These are phyloP conservation scores for Sugiyamaella valdiviana DNA, from an alignment of 805 yeast genomes.

Conservation along the genomic window DNA sequence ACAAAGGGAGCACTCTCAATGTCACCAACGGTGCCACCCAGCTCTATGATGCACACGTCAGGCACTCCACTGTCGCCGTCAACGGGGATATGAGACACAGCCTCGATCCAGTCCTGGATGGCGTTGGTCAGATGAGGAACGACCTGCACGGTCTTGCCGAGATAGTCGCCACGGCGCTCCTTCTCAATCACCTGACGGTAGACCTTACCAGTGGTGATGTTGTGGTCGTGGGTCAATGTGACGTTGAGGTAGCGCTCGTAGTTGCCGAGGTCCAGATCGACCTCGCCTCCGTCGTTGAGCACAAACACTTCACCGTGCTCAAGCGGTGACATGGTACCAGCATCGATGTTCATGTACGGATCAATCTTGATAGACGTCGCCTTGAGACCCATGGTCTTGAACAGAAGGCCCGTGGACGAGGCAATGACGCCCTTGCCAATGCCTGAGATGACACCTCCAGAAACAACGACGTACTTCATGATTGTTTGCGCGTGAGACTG, in stretches of 20 bases:
- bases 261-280: slow-evolving; percentile 95
- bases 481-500: not conserved
- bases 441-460: slow-evolving; percentile 99
- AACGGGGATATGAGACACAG: slow-evolving; percentile 86
- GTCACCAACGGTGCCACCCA: slow-evolving; percentile 99
- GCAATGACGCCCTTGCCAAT: slow-evolving; percentile 98
- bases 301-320: slow-evolving; percentile 99
- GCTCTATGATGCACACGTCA: slow-evolving; percentile 92
- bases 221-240: slow-evolving; percentile 88
- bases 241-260: slow-evolving; percentile 95
- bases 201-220: slow-evolving; percentile 96
- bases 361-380: slow-evolving; percentile 97
- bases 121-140: slow-evolving; percentile 98
- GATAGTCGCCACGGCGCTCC: slow-evolving; percentile 93
- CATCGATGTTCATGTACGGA: slow-evolving; percentile 98
- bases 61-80: slow-evolving; percentile 84
- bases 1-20: slow-evolving; percentile 98
- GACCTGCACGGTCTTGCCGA: slow-evolving; percentile 99
- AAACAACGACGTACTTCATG: slow-evolving; percentile 98
- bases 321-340: slow-evolving; percentile 98
- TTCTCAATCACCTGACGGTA: slow-evolving; percentile 89
- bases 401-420: slow-evolving; percentile 89
- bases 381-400: slow-evolving; percentile 88
- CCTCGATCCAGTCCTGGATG: slow-evolving; percentile 97
- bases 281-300: slow-evolving; percentile 97